Conservation (phyloP, 306 rosid genomes). For the Cucurbita moschata region DNA sequence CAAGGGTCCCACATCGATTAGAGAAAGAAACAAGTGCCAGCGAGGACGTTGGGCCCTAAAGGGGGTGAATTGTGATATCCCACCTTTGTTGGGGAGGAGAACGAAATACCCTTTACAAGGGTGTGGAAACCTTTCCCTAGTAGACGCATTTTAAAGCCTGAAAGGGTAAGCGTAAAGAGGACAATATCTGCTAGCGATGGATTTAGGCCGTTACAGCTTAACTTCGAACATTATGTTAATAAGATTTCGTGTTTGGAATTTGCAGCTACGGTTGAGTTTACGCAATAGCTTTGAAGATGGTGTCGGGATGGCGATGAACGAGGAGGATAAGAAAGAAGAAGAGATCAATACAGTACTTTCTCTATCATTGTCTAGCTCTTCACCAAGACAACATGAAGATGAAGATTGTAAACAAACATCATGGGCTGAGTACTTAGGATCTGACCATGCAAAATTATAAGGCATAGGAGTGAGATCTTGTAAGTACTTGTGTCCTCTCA, state of each 20-base stretch:
- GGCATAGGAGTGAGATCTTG: slow-evolving; percentile 44
- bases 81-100: too few relatives aligned
- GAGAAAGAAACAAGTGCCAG: too few relatives aligned
- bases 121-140: too few relatives aligned
- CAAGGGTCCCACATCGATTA: too few relatives aligned
- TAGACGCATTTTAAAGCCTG: too few relatives aligned
- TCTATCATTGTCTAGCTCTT: slow-evolving; percentile 32
- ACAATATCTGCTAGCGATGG: too few relatives aligned
- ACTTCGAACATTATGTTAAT: background rate
- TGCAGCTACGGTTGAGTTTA: slow-evolving; percentile 31
- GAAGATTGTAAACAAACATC: slow-evolving; percentile 2
- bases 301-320: background rate
- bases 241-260: slow-evolving; percentile 5
- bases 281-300: slow-evolving; percentile 17
- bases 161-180: too few relatives aligned
- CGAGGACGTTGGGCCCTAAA: too few relatives aligned
- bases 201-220: too few relatives aligned
- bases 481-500: slow-evolving; percentile 38
- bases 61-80: too few relatives aligned
- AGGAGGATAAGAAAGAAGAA: background rate
- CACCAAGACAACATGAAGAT: slow-evolving; percentile 12
- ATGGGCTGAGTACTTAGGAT: slow-evolving; percentile 51
- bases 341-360: slow-evolving; percentile 33
- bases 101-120: too few relatives aligned
- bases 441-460: slow-evolving; percentile 21